Base-by-base conservation (phyloP, 2,329 filamentous ascomycete species). In the Coniochaeta sp. region DNA sequence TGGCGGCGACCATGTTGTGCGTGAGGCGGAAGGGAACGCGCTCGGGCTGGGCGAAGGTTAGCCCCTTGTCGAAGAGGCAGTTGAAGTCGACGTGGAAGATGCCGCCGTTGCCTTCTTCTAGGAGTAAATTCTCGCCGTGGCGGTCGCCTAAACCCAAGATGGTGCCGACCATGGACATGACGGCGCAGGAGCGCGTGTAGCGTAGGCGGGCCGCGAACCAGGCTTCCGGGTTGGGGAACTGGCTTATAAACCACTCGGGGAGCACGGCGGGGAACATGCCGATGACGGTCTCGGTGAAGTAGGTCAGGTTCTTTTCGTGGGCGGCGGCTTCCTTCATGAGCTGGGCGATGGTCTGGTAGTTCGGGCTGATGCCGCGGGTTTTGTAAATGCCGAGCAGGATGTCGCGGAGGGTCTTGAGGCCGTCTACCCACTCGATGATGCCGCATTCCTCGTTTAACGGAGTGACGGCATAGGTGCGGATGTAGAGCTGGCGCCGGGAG, bases 91-190 rank as follows among this genome's bases (percentile, higher is more conserved):
- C 95, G 69, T 99, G 94, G 69, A 99, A 89, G 2, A 95, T 85
- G 49, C 92, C 92, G 42, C 95, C 94, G 57, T 91, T 95, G 52
- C 88, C 87, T 71, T 97, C 90, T 67, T 97, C 91, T 28, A 99
- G 83, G 27, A 96, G 81, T 51, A 99, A 89, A 68, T 99, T 99
- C 68, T 99, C 94, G 53, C 92, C 92, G 70, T 99, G 94, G 4
- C 94, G 85, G 69, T 99, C 94, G 33, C 94, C 94, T 0, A 99
- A 77, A 0, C 87, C 94, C 4, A 99, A 79, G 48, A 97, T 91
- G 52, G 95, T 95, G 48, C 94, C 94, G 4, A 96, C 90, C 82
- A 99, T 99, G n/a, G 91, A 96, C 91, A 99, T 99, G 58, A 99
- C 94, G 10, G 95, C 94, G 62, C 89, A 92, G 1, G 94, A 95